A percentile compares a stretch with the other conserved stretches of the same genome.
Conservation (phyloP, 1,284 basidiomycete species). For the Leccinum huronense region DNA sequence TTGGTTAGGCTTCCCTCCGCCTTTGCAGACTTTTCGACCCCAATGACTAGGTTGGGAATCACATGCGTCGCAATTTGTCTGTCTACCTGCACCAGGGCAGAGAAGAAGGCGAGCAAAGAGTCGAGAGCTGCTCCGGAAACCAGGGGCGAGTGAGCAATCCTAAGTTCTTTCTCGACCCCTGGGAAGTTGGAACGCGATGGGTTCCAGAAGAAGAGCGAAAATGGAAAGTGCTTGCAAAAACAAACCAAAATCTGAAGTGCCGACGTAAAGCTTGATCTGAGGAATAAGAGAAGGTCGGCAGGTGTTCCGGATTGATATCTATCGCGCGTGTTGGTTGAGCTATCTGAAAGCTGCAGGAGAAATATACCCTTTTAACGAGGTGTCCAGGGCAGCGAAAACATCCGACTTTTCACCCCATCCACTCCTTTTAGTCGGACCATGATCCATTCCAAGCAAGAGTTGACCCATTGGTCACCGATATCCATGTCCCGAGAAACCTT, state of each 20-base stretch:
- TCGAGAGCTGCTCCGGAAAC: conserved; percentile 76
- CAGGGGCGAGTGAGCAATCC: conserved; percentile 73
- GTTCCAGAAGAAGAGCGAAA: conserved; percentile 67
- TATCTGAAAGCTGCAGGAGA: conserved; percentile 14
- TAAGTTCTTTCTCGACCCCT: conserved; percentile 73
- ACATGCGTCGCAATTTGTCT: conserved; percentile 76
- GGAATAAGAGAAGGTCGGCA: conserved; percentile 54
- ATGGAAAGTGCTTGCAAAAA: conserved; percentile 74
- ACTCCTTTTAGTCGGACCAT: conserved; percentile 77
- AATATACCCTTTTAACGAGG: conserved; percentile 65
- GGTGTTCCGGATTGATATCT: conserved; percentile 71
- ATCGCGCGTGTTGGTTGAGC: conserved; percentile 5
- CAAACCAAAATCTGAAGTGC: conserved; percentile 70
- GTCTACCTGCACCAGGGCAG: conserved; percentile 76
- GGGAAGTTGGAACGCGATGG: conserved; percentile 52
- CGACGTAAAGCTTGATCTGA: conserved; percentile 74
- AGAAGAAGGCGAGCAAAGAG: conserved; percentile 78
- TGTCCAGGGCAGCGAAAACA: conserved; percentile 77
- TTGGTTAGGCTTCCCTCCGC: conserved; percentile 60
- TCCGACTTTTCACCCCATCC: conserved; percentile 81
- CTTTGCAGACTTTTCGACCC: conserved; percentile 57
- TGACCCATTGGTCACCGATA: conserved; percentile 76
- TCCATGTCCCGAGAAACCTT: conserved; percentile 69
- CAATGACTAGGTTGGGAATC: conserved; percentile 65
- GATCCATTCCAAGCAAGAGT: conserved; percentile 75